Percentiles rank a stretch among this genome's conserved stretches.
Evolutionary conservation across 2,329 filamentous ascomycete species (phyloP).

Genomic region (Fusarium palustre): DNA sequence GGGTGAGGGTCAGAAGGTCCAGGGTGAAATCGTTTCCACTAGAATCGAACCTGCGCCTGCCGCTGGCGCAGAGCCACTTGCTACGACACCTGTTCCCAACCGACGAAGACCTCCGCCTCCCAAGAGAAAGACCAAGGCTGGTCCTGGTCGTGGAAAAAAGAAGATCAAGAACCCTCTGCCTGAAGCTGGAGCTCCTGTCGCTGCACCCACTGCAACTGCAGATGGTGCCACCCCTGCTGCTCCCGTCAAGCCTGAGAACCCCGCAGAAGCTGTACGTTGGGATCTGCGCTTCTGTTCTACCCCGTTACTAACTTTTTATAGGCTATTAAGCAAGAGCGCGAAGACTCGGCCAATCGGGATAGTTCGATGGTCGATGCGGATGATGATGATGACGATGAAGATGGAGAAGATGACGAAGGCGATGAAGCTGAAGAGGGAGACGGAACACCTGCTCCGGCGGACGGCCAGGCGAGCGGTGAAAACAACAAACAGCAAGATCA

Average conservation of each 20-base stretch:
- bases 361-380: constrained; percentile 66
- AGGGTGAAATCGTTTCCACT: constrained; percentile 81
- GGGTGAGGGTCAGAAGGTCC: constrained; percentile 80
- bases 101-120: constrained; percentile 78
- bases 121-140: constrained; percentile 81
- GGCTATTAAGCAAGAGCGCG: constrained; percentile 59
- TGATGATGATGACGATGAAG: constrained; percentile 60
- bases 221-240: constrained; percentile 54
- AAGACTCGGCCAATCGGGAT: constrained; percentile 60
- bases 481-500: constrained; percentile 51
- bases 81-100: constrained; percentile 54
- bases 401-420: constrained; percentile 61
- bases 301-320: constrained; percentile 43
- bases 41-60: constrained; percentile 61
- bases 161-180: constrained; percentile 73
- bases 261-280: constrained; percentile 51
- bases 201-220: constrained; percentile 53
- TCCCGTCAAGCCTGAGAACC: constrained; percentile 54
- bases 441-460: constrained; percentile 49
- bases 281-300: background rate
- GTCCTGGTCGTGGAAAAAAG: constrained; percentile 81
- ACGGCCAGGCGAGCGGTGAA: constrained; percentile 47
- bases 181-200: constrained; percentile 49
- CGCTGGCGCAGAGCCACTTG: constrained; percentile 65
- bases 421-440: constrained; percentile 62